Base-by-base conservation (phyloP, 768 basidiomycete species). In the Trametes cinnabarina region DNA sequence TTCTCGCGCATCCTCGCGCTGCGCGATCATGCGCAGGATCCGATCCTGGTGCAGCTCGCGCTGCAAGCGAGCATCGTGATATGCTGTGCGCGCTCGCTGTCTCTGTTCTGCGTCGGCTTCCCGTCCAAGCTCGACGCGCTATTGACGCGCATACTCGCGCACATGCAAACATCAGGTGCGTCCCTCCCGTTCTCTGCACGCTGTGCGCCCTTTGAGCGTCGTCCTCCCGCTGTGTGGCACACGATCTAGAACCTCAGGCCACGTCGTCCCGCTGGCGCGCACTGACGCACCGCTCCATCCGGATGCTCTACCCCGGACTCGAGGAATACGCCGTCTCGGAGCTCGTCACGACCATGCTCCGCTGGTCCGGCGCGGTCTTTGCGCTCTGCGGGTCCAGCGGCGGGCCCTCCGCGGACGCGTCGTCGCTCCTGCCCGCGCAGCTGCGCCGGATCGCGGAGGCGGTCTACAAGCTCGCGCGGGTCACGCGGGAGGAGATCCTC, bases 181-280 rank as follows among this genome's bases (percentile, higher is more conserved):
- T 62, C 39, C 22, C 25, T 37, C 41, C 55, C 28, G 34, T 39
- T 55, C 52, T 37, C 35, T 19, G 15, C 20, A 55, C 25, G 37
- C 60, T 58, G 14, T 61, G 48, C 42, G 12, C 6, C 15, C 19
- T n/a, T 20, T 51, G 37, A 58, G 23, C n/a, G 14, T 39, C 7
- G 37, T 39, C 17, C 14, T 5, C 4, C 37, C 37, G 14, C 14
- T 6, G 14, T 15, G 5, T n/a, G 37, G 37, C 37, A 39, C 37
- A 34, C 34, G 34, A 34, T n/a, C 37, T 15, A 83, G 89, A 90
- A 68, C 85, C 87, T 25, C 89, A 92, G 68, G 87, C 89, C 4
- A 87, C 84, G 0, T 87, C 88, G 2, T 84, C 87, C 0, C 83
- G 86, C 65, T 92, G 89, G 89, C 79, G 89, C 46, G 81, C 88